Conservation (phyloP, 805 yeast genomes). For the Wickerhamomyces queroliae region DNA sequence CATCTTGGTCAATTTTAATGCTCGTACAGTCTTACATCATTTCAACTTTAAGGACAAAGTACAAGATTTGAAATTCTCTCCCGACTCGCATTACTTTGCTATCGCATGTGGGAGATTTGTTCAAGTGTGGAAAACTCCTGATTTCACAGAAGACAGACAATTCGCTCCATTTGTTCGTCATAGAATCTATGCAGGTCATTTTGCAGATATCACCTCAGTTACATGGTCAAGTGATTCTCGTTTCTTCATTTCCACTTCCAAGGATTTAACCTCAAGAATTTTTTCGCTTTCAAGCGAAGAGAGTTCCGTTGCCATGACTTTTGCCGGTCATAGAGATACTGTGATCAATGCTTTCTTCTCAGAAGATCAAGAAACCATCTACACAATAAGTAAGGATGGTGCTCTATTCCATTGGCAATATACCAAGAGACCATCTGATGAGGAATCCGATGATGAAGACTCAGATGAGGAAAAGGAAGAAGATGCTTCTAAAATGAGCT, state of each 20-base stretch:
- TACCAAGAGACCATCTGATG: slow-evolving; percentile 47
- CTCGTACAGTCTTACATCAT: slow-evolving; percentile 85
- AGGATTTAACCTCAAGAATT: slow-evolving; percentile 84
- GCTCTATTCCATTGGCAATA: slow-evolving; percentile 93
- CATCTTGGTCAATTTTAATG: slow-evolving; percentile 76
- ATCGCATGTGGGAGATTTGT: slow-evolving; percentile 75
- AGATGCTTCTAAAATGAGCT: slow-evolving; percentile 42
- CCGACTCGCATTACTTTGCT: slow-evolving; percentile 85
- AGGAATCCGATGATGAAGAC: slow-evolving; percentile 39
- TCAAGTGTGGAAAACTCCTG: slow-evolving; percentile 94
- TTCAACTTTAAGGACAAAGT: slow-evolving; percentile 87
- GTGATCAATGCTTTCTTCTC: slow-evolving; percentile 86
- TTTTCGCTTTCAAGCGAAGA: slow-evolving; percentile 71
- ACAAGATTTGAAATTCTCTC: slow-evolving; percentile 71
- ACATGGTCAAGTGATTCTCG: slow-evolving; percentile 91
- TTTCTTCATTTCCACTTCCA: slow-evolving; percentile 78
- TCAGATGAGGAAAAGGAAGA: slow-evolving; percentile 34
- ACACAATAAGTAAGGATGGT: slow-evolving; percentile 91
- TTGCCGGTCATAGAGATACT: slow-evolving; percentile 90
- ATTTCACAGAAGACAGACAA: slow-evolving; percentile 73
- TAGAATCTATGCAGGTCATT: slow-evolving; percentile 90
- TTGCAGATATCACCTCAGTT: slow-evolving; percentile 67
- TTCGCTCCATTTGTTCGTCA: slow-evolving; percentile 95
- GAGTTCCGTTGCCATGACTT: slow-evolving; percentile 72
- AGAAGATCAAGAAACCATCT: slow-evolving; percentile 81